A percentile compares a stretch with the other conserved stretches of the same genome.
phyloP scores from a whole-genome alignment of 352 stramenopile genomes.

The Globisporangium mamillatum region DNA sequence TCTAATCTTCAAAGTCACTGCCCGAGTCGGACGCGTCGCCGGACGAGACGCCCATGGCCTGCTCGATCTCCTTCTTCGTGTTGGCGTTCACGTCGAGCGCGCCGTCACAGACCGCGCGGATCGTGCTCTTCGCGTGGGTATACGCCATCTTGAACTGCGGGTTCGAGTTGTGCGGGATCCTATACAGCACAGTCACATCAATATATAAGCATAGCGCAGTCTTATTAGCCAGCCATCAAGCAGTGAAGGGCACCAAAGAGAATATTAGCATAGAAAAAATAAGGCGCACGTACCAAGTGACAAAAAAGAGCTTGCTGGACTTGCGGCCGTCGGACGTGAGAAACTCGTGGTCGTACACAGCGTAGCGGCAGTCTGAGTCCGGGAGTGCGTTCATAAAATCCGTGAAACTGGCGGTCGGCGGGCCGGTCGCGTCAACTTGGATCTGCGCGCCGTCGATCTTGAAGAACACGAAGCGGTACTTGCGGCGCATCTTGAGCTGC shows the following conservation, averaged over 20 bases:
- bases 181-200: slow-evolving; percentile 4
- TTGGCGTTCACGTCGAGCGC: slow-evolving; percentile 78
- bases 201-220: neutral
- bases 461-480: slow-evolving; percentile 84
- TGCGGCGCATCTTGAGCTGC: slow-evolving; percentile 87
- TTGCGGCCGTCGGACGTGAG: slow-evolving; percentile 73
- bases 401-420: slow-evolving; percentile 44
- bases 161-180: slow-evolving; percentile 78
- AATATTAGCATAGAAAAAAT: neutral
- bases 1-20: slow-evolving; percentile 82
- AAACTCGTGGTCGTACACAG: slow-evolving; percentile 87
- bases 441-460: slow-evolving; percentile 76
- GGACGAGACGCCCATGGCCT: slow-evolving; percentile 56
- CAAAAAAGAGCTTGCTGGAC: slow-evolving; percentile 86
- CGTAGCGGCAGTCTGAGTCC: slow-evolving; percentile 83
- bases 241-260: neutral
- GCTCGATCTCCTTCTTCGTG: slow-evolving; percentile 68
- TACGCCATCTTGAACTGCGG: slow-evolving; percentile 88
- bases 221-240: neutral
- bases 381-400: slow-evolving; percentile 62
- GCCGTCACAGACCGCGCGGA: slow-evolving; percentile 74
- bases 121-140: slow-evolving; percentile 82
- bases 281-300: slow-evolving; percentile 57
- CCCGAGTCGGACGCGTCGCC: slow-evolving; percentile 74
- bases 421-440: slow-evolving; percentile 51